Base-by-base conservation (phyloP, 768 basidiomycete genomes). In the Termitomyces sp. region DNA sequence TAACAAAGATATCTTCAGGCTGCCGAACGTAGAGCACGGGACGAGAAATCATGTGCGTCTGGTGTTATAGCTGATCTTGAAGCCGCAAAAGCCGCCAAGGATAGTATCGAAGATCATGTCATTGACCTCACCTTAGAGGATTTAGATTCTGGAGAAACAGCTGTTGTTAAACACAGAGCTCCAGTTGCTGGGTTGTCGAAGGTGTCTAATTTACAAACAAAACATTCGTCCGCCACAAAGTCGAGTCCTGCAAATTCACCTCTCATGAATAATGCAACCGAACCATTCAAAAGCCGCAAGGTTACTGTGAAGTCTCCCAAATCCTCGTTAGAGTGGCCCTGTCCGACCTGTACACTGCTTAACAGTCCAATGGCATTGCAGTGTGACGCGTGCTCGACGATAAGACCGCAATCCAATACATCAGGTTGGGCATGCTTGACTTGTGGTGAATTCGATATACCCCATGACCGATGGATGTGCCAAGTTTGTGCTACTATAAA, bases 11-110 rank as follows among this genome's bases (percentile, higher is more conserved):
- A 46, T 41, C 30, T 50, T 53, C 64, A 97, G 94, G 95, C 95
- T 49, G 95, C 95, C 0, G 93, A 95, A 65, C 78, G 87, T 54
- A 75, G 95, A 60, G 74, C 77, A 12, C 71, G 73, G 11, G 94
- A 97, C 64, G 87, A 89, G 63, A 85, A 85, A 64, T 69, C 79
- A 0, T 98, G 95, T 60, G 89, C 78, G 2, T 84, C 80, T 10
- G 87, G 85, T 1, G 70, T 72, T 10, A 48, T 73, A 14, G 85
- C 83, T 1, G 69, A 82, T 60, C 74, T 68, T 3, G 89, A 90
- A 67, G 85, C 84, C 1, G 80, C 77, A 21, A 89, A 84, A 64
- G 92, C 89, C 11, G 82, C 84, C 0, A 74, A 80, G 53, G 78
- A 86, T 46, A 89, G 89, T 63, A 73, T 84, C 14, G 77, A 78